Conservation (phyloP, 495 filamentous ascomycete genomes). For the Parathielavia hyrcaniae region DNA sequence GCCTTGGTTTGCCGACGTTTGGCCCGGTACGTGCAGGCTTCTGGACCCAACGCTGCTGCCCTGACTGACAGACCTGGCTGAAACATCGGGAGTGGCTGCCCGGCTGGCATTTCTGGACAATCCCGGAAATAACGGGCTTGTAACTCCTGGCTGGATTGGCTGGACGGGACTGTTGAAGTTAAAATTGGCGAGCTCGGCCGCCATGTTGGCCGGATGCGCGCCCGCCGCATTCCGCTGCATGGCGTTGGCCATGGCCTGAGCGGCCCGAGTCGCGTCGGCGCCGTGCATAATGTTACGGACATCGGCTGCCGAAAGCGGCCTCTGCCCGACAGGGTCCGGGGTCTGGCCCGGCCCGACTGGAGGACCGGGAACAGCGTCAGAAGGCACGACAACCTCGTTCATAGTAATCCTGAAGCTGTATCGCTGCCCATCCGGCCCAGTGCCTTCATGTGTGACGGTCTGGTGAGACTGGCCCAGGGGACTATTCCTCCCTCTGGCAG, state of each 20-base stretch:
- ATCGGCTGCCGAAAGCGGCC: constrained; percentile 30
- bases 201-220: constrained; percentile 34
- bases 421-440: constrained; percentile 29
- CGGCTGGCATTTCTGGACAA: constrained; percentile 36
- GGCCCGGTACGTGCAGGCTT: constrained; percentile 12
- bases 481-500: constrained; percentile 14
- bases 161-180: constrained; percentile 29
- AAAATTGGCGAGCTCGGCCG: constrained; percentile 26
- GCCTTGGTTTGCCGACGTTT: constrained; percentile 19
- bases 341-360: constrained; percentile 7
- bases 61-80: constrained; percentile 22
- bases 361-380: neutral
- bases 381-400: constrained; percentile 21
- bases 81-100: constrained; percentile 40
- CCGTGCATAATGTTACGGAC: constrained; percentile 39
- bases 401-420: constrained; percentile 27
- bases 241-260: constrained; percentile 38
- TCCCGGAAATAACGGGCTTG: constrained; percentile 35
- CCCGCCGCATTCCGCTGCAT: constrained; percentile 47
- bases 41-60: constrained; percentile 13
- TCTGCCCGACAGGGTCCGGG: constrained; percentile 8
- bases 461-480: constrained; percentile 17
- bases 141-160: constrained; percentile 39
- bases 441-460: constrained; percentile 26
- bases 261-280: constrained; percentile 39